Base-by-base conservation (phyloP, 2,329 filamentous ascomycete species). In the Cryoendolithus antarcticus region DNA sequence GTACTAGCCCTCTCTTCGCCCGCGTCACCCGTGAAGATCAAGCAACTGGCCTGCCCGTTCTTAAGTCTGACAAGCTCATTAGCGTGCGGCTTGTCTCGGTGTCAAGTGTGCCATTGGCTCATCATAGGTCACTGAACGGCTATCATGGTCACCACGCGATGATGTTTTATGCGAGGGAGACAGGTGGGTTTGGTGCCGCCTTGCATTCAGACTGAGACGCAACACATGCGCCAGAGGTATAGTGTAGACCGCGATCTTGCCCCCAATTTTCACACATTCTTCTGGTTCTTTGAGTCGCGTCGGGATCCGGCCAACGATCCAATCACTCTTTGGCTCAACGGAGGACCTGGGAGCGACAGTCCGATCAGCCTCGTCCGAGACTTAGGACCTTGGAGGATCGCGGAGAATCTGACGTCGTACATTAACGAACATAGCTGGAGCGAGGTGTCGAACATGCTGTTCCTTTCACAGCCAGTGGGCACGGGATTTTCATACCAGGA, bases 261-360 rank as follows among this genome's bases (percentile, higher is more conserved):
- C 3, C 45, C 48, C 4, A 53, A 59, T 29, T 52, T 52, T 1
- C 54, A 67, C 37, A 61, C 60, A 1, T 79, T 76, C 54, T 80
- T 79, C 54, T 75, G 72, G 71, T 79, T 76, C 51, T 78, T 80
- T 48, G 73, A 77, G 44, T 65, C 73, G 1, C 63, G 74, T 10
- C 69, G 73, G 38, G 65, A 73, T 49, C 67, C 74, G 1, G 50
- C 56, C 6, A 70, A 70, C 48, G 73, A 72, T 1, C 75, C 74
- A 0, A 57, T 78, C 2, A 65, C 69, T 0, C 68, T 77, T 24
- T 79, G 72, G 68, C 65, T 79, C 54, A 74, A 75, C 41, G 74
- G 74, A 11, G 75, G 75, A 0, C 74, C 75, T 1, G 72, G 73
- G 1, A 63, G 59, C 10, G 66, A 69, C 43, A 71, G 66, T 7